phyloP scores from a whole-genome alignment of 371 early-diverging fungal species.

The Circinella minor region DNA sequence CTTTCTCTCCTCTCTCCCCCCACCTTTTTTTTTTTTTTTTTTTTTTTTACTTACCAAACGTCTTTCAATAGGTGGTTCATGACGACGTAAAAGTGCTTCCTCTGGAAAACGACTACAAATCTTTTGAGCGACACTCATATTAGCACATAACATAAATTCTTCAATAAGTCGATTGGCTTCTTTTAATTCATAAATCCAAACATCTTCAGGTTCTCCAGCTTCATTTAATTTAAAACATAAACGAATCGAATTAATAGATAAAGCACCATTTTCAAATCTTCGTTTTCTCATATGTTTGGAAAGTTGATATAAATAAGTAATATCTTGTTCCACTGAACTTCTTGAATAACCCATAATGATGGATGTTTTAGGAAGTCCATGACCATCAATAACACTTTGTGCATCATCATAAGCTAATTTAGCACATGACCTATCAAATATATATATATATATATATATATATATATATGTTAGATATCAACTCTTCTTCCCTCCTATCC shows the following conservation, averaged over 20 bases:
- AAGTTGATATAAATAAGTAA: constrained; percentile 55
- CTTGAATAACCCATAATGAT: constrained; percentile 15
- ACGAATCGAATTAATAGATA: constrained; percentile 78
- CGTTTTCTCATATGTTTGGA: constrained; percentile 72
- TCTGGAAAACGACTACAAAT: constrained; percentile 88
- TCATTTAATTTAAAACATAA: constrained; percentile 82
- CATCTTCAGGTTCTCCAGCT: constrained; percentile 68
- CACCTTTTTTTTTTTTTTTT: no score
- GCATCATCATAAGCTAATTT: constrained; percentile 88
- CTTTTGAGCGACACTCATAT: constrained; percentile 95
- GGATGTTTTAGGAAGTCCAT: constrained; percentile 34
- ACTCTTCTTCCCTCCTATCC: no score
- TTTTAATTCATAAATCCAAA: constrained; percentile 80
- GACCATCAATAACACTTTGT: constrained; percentile 73
- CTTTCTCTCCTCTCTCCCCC: no score
- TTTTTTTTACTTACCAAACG: constrained; percentile 48
- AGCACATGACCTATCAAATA: constrained; percentile 59
- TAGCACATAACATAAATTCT: constrained; percentile 99
- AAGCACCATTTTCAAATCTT: constrained; percentile 88
- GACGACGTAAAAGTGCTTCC: constrained; percentile 90
- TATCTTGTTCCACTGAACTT: constrained; percentile 11
- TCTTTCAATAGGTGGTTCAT: constrained; percentile 76
- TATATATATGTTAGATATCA: no score
- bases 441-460: no score
- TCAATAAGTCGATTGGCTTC: constrained; percentile 97